phyloP scores from a whole-genome alignment of 129 eudicot genomes.

The Sambucus nigra region DNA sequence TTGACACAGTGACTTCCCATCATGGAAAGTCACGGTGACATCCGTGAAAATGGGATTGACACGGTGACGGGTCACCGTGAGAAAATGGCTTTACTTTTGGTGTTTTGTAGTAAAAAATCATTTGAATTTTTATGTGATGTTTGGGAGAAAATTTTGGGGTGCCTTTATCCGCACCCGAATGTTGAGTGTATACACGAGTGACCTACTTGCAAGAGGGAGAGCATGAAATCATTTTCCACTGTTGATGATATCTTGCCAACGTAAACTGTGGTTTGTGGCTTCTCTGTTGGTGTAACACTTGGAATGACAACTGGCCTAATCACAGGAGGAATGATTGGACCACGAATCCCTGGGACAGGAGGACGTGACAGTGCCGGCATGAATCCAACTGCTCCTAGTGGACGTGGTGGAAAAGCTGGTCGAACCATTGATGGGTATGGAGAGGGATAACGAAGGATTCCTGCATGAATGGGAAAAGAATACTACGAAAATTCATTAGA shows the following conservation, averaged over 20 bases:
- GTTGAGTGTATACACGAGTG: too few relatives aligned
- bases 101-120: background rate
- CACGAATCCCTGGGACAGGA: slow-evolving; percentile 54
- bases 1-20: too few relatives aligned
- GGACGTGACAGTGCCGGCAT: slow-evolving; percentile 70
- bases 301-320: slow-evolving; percentile 56
- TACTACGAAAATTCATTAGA: slow-evolving; percentile 69
- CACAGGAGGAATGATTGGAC: slow-evolving; percentile 56
- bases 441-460: slow-evolving; percentile 62
- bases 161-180: too few relatives aligned
- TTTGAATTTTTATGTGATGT: too few relatives aligned
- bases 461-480: slow-evolving; percentile 53
- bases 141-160: too few relatives aligned
- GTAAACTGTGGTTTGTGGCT: slow-evolving; percentile 79
- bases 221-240: slow-evolving; percentile 91
- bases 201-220: slow-evolving; percentile 76
- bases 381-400: slow-evolving; percentile 42
- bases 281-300: slow-evolving; percentile 48
- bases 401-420: slow-evolving; percentile 70
- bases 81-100: too few relatives aligned
- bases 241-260: slow-evolving; percentile 90
- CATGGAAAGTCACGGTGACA: too few relatives aligned
- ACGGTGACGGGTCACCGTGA: too few relatives aligned
- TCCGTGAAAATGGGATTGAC: too few relatives aligned
- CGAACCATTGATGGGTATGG: slow-evolving; percentile 69